Percentiles rank a stretch among this genome's conserved stretches.
Evolutionary conservation across 495 filamentous ascomycete species (phyloP).

Genomic region (Lophium mytilinum): DNA sequence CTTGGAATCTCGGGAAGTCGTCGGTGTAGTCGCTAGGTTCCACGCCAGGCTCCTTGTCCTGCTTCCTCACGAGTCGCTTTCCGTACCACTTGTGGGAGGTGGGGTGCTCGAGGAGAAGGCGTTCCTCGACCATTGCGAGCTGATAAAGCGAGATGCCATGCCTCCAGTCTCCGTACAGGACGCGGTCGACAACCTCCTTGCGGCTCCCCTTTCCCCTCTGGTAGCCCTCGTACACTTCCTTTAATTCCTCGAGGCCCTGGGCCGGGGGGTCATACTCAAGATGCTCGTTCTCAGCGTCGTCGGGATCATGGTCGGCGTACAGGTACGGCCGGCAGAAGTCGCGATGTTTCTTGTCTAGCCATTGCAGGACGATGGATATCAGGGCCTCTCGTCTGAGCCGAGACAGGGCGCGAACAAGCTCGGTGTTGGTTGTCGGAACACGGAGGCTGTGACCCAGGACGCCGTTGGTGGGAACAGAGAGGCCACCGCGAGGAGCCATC

Average conservation of each 20-base stretch:
- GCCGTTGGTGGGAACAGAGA: conserved; percentile 41
- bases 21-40: conserved; percentile 38
- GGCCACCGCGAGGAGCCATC: conserved; percentile 39
- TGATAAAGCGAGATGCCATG: conserved; percentile 68
- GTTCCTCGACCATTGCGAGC: conserved; percentile 71
- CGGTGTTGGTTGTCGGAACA: conserved; percentile 54
- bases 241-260: conserved; percentile 51
- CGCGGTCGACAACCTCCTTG: conserved; percentile 66
- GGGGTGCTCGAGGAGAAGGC: conserved; percentile 70
- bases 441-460: conserved; percentile 44
- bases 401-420: conserved; percentile 55
- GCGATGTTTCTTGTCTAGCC: conserved; percentile 59
- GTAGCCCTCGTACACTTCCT: conserved; percentile 51
- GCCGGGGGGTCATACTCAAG: conserved; percentile 53
- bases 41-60: conserved; percentile 13
- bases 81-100: conserved; percentile 67
- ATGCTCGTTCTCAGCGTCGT: conserved; percentile 37
- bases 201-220: conserved; percentile 56
- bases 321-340: conserved; percentile 50
- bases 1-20: conserved; percentile 64
- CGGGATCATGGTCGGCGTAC: conserved; percentile 33
- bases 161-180: conserved; percentile 76
- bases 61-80: conserved; percentile 46
- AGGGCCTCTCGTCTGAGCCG: conserved; percentile 64
- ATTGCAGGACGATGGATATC: conserved; percentile 59